These are phyloP conservation scores for Talaromyces funiculosus DNA, from an alignment of 2,329 filamentous ascomycete genomes.

Conservation along the genomic window DNA sequence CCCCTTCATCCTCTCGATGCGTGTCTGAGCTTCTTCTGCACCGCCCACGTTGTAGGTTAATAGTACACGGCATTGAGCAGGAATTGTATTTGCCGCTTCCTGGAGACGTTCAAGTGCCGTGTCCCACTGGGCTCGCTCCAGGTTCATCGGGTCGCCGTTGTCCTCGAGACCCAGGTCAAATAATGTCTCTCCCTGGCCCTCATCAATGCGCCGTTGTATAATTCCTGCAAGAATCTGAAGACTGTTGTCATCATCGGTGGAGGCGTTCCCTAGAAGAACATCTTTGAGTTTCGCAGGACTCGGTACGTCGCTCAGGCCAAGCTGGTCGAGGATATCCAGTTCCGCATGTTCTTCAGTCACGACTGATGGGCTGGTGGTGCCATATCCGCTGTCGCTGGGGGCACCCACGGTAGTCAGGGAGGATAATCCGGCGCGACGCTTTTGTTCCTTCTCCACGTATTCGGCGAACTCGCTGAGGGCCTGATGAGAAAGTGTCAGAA, in stretches of 20 bases:
- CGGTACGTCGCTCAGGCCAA: slow-evolving; percentile 65
- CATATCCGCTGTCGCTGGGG: slow-evolving; percentile 39
- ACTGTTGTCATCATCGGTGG: slow-evolving; percentile 51
- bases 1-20: slow-evolving; percentile 62
- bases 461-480: slow-evolving; percentile 95
- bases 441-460: slow-evolving; percentile 92
- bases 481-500: slow-evolving; percentile 29
- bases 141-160: slow-evolving; percentile 75
- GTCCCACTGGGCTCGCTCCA: slow-evolving; percentile 71
- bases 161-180: slow-evolving; percentile 92
- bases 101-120: slow-evolving; percentile 61
- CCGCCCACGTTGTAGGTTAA: slow-evolving; percentile 89
- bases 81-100: slow-evolving; percentile 57
- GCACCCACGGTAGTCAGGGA: slow-evolving; percentile 27
- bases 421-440: slow-evolving; percentile 38
- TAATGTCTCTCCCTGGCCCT: slow-evolving; percentile 82
- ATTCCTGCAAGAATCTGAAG: slow-evolving; percentile 59
- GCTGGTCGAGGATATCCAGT: slow-evolving; percentile 79
- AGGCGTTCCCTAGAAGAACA: slow-evolving; percentile 57
- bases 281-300: slow-evolving; percentile 64
- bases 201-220: slow-evolving; percentile 64
- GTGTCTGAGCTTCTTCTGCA: slow-evolving; percentile 62
- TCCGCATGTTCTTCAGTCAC: slow-evolving; percentile 70
- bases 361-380: slow-evolving; percentile 29
- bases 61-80: slow-evolving; percentile 73